These are phyloP conservation scores for Scheffersomyces lignicola DNA, from an alignment of 1,139 yeast species.

Conservation along the genomic window DNA sequence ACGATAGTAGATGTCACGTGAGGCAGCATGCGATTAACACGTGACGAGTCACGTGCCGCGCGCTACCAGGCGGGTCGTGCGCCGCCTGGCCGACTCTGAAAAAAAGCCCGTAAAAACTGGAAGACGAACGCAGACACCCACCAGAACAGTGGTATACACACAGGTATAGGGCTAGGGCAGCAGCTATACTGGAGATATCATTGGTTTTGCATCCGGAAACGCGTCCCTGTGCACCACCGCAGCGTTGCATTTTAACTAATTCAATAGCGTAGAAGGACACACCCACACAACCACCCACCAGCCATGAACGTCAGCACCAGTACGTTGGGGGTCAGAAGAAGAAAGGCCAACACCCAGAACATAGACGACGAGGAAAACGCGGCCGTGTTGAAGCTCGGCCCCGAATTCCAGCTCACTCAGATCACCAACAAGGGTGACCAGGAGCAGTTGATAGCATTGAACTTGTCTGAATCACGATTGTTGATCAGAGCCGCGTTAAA, in stretches of 20 bases:
- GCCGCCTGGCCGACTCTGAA: background rate
- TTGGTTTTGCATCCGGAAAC: background rate
- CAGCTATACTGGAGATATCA: constrained; percentile 2
- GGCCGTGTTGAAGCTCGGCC: constrained; percentile 80
- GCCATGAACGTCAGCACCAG: constrained; percentile 87
- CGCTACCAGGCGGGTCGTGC: constrained; percentile 4
- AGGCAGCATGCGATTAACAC: no score
- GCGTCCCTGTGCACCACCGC: background rate
- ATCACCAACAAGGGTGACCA: constrained; percentile 77
- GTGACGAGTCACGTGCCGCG: no score
- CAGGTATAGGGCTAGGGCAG: constrained; percentile 2
- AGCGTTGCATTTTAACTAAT: constrained; percentile 5
- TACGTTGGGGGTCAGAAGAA: constrained; percentile 78
- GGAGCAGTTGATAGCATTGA: constrained; percentile 78
- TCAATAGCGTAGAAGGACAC: constrained; percentile 1
- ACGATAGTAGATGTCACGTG: no score
- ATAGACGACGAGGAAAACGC: constrained; percentile 90
- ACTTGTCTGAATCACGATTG: constrained; percentile 85
- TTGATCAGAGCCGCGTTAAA: constrained; percentile 87
- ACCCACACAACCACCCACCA: background rate
- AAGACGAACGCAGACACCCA: no score
- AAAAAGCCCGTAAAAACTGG: no score
- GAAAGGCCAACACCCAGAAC: constrained; percentile 55
- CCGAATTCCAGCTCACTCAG: constrained; percentile 84
- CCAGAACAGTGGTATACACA: constrained; percentile 1